Conservation (phyloP, 2,329 filamentous ascomycete genomes). For the Epichloe amarillans region DNA sequence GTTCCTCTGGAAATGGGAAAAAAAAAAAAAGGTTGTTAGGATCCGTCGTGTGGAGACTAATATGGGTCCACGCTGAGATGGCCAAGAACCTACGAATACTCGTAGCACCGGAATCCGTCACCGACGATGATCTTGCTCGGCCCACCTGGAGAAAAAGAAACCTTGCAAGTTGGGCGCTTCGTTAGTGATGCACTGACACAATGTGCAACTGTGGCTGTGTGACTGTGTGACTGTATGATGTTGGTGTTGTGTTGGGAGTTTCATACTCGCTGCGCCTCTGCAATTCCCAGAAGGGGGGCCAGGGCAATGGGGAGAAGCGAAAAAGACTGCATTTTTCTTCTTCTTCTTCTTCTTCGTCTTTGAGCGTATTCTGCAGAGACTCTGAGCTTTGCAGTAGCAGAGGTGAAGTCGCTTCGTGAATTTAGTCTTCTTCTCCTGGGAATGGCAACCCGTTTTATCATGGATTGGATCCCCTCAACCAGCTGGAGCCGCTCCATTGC, state of each 20-base stretch:
- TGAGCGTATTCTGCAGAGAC: neutral
- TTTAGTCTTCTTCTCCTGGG: too few relatives aligned
- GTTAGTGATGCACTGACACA: too few relatives aligned
- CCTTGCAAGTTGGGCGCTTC: neutral
- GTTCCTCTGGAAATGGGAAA: neutral
- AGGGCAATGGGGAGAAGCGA: constrained; percentile 14
- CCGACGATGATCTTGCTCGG: neutral
- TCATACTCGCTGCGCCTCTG: neutral
- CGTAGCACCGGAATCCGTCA: neutral
- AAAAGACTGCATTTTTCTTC: neutral
- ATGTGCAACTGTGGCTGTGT: too few relatives aligned
- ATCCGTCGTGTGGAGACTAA: neutral
- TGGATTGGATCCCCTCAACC: neutral
- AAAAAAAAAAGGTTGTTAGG: too few relatives aligned
- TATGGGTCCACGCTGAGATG: too few relatives aligned
- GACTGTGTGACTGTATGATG: too few relatives aligned
- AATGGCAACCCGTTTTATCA: too few relatives aligned
- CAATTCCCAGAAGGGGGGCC: neutral
- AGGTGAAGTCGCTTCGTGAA: neutral
- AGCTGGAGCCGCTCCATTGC: neutral
- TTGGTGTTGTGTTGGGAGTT: neutral
- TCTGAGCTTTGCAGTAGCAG: too few relatives aligned
- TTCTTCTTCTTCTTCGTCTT: neutral
- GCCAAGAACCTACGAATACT: neutral
- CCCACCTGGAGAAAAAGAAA: neutral